Evolutionary conservation across 352 stramenopile species (phyloP).

Genomic region (Globisporangium camurandrum): DNA sequence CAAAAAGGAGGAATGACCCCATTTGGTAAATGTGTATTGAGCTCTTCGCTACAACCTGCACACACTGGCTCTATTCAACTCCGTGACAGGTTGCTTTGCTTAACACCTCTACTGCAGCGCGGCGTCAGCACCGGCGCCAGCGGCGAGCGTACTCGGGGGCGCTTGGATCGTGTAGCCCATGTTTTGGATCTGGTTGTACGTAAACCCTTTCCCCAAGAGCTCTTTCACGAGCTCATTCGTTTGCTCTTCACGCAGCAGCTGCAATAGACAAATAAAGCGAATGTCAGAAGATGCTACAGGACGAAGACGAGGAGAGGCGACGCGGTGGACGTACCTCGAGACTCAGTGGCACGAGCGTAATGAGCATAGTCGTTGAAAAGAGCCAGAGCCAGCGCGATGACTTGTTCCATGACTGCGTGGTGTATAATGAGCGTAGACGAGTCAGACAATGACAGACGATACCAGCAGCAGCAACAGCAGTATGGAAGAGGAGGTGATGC

Average conservation of each 20-base stretch:
- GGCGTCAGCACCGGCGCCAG: constrained; percentile 21
- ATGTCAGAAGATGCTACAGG: background rate
- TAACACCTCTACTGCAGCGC: constrained; percentile 29
- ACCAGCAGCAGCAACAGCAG: background rate
- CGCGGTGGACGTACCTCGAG: constrained; percentile 51
- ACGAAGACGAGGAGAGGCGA: background rate
- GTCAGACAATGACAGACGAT: background rate
- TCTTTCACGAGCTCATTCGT: constrained; percentile 83
- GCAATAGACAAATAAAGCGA: background rate
- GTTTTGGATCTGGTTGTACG: constrained; percentile 73
- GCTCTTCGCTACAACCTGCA: too few relatives aligned
- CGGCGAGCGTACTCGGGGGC: constrained; percentile 55
- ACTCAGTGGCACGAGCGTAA: constrained; percentile 79
- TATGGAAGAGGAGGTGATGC: too few relatives aligned
- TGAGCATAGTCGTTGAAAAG: constrained; percentile 73
- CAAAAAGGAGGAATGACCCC: too few relatives aligned
- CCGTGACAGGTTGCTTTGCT: background rate
- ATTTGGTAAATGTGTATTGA: too few relatives aligned
- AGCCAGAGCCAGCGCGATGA: constrained; percentile 74
- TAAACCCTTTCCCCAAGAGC: constrained; percentile 74
- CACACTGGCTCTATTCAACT: too few relatives aligned
- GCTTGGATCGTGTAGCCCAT: constrained; percentile 78
- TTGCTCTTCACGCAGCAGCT: constrained; percentile 78
- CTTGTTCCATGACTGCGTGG: constrained; percentile 42
- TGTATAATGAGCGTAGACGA: too few relatives aligned